phyloP scores from a whole-genome alignment of 75 land plant genomes.

The Pseudotsuga menziesii region DNA sequence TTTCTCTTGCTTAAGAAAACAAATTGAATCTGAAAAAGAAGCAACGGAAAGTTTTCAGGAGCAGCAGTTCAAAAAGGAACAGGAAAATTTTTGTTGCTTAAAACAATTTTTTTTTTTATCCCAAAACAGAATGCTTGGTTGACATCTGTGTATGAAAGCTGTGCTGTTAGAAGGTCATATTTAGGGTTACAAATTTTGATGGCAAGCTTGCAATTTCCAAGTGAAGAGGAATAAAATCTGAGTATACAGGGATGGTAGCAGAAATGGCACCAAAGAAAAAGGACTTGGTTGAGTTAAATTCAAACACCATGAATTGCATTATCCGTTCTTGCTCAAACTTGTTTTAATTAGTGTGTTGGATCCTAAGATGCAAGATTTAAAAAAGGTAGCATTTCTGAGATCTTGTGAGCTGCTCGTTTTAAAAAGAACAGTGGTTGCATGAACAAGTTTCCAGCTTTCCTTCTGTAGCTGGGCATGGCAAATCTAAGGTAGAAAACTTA shows the following conservation, averaged over 20 bases:
- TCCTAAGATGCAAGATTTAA: not conserved
- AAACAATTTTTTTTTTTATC: not conserved
- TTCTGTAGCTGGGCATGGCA: too few relatives aligned
- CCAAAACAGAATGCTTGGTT: not conserved
- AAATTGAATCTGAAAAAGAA: not conserved
- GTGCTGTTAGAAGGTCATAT: not conserved
- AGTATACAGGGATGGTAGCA: slow-evolving; percentile 9
- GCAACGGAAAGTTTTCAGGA: not conserved
- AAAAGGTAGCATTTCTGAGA: slow-evolving; percentile 10
- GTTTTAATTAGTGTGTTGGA: not conserved
- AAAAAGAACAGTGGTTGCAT: too few relatives aligned
- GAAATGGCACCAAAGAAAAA: slow-evolving; percentile 24
- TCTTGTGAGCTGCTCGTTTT: slow-evolving; percentile 21
- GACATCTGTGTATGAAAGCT: not conserved
- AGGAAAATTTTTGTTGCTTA: not conserved
- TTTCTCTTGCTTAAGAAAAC: not conserved
- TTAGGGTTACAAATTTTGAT: not conserved
- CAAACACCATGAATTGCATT: not conserved
- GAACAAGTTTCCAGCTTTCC: too few relatives aligned
- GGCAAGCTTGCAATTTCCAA: not conserved
- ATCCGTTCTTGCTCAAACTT: not conserved
- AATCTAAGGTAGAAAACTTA: too few relatives aligned
- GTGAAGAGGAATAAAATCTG: not conserved
- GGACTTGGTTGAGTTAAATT: slow-evolving; percentile 7
- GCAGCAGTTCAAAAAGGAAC: not conserved